Evolutionary conservation across 73 alveolate genomes (phyloP).

Genomic region (Paramecium tetraurelia): DNA sequence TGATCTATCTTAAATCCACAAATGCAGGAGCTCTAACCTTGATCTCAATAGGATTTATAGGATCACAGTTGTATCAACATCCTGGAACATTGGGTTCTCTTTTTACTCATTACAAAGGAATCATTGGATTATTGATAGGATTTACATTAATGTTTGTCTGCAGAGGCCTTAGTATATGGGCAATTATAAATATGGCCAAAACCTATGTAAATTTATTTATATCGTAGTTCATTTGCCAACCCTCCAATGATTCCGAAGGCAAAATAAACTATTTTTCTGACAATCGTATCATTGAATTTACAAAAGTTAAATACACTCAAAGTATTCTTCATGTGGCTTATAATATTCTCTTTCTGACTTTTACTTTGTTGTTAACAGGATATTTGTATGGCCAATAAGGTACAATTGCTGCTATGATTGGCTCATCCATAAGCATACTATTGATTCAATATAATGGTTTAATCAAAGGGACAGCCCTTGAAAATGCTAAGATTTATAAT

Average conservation of each 20-base stretch:
- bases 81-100: neutral
- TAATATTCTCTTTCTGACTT: neutral
- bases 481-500: slow-evolving; percentile 32
- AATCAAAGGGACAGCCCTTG: slow-evolving; percentile 38
- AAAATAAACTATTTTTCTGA: neutral
- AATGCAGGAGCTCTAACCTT: slow-evolving; percentile 15
- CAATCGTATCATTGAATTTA: neutral
- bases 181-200: neutral
- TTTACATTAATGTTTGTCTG: neutral
- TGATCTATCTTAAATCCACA: slow-evolving; percentile 9
- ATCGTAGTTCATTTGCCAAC: neutral
- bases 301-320: neutral
- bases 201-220: neutral
- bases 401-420: neutral
- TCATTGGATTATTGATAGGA: slow-evolving; percentile 27
- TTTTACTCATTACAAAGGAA: neutral
- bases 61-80: neutral
- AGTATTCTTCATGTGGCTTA: neutral
- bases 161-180: slow-evolving; percentile 33
- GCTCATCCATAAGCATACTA: neutral
- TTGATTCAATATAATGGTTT: neutral
- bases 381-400: neutral
- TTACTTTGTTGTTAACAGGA: neutral
- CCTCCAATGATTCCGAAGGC: neutral
- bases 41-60: neutral